phyloP scores from a whole-genome alignment of 164 flowering plant species.

The Akebia trifoliata region DNA sequence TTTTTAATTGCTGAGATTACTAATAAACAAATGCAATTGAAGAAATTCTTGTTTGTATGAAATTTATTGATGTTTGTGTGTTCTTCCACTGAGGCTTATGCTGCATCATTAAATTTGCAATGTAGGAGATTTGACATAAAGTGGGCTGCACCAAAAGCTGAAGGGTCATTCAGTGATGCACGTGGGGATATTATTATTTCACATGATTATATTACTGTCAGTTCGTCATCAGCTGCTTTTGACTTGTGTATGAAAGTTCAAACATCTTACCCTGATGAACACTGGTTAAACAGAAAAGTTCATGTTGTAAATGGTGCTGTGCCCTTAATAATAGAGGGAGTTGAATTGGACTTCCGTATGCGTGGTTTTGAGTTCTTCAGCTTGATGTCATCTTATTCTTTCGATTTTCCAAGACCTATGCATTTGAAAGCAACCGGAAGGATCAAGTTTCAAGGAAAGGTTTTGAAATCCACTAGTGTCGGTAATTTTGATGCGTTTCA shows the following conservation, averaged over 20 bases:
- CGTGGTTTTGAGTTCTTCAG: constrained; percentile 93
- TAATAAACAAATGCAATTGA: no score
- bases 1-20: no score
- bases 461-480: constrained; percentile 24
- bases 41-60: no score
- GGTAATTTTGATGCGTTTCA: constrained; percentile 19
- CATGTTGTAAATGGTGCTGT: constrained; percentile 19
- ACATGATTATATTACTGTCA: constrained; percentile 66
- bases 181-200: constrained; percentile 91
- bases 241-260: constrained; percentile 68
- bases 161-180: constrained; percentile 93
- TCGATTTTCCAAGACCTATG: constrained; percentile 82
- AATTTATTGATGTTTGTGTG: not conserved
- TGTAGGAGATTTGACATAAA: constrained; percentile 93
- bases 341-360: constrained; percentile 89
- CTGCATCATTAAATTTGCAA: constrained; percentile 5
- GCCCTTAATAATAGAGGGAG: constrained; percentile 66
- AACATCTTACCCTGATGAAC: constrained; percentile 68
- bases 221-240: constrained; percentile 84
- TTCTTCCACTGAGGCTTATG: not conserved
- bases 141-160: constrained; percentile 97
- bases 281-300: constrained; percentile 32
- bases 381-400: constrained; percentile 63
- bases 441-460: constrained; percentile 86
- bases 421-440: constrained; percentile 94